Base-by-base conservation (phyloP, 352 stramenopile genomes). In the Peronospora farinosa region DNA sequence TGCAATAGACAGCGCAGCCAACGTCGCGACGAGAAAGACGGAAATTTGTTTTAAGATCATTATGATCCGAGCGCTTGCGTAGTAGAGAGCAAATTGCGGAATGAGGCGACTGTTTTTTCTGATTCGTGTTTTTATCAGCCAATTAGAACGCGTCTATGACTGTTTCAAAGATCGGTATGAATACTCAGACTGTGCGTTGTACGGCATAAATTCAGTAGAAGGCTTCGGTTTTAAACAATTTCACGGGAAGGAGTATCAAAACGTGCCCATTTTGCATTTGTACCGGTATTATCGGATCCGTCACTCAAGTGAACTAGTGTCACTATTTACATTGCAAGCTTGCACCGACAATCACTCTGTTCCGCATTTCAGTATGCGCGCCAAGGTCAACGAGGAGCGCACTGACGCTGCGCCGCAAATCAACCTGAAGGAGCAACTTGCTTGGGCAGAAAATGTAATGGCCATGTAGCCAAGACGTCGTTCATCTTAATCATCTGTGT, bases 371-470 rank as follows among this genome's bases (percentile, higher is more conserved):
- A 23, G 10, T 31, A 69, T 67, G 54, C 40, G 58, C 38, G 37
- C 25, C 12, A 55, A 62, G 13, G 40, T 7, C 36, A 35, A 35
- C 19, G 37, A 35, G 2, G 40, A 46, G 15, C 21, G 45, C 16
- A 25, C 40, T 16, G 37, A 47, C 17, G 38, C 37, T 16, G 38
- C 58, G 39, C 64, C 61, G 46, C 65, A 65, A 41, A 52, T 71
- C 16, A 88, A 88, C 44, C 47, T 88, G 21, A 21, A 67, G 38
- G 78, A 88, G 57, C 78, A 88, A 32, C 71, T 80, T 36, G 61
- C 70, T 35, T 88, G 74, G 78, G 51, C 70, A 2, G 62, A 84
- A 42, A 69, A 70, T 45, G 77, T 86, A 48, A 41, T 28, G 44
- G n/a, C 0, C 27, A 31, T 12, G 23, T 52, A 60, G 16, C 2